Evolutionary conservation across 1,284 basidiomycete species (phyloP), one percentile per base, ranked within the genome.

Genomic region (Rhodotorula sp.): DNA sequence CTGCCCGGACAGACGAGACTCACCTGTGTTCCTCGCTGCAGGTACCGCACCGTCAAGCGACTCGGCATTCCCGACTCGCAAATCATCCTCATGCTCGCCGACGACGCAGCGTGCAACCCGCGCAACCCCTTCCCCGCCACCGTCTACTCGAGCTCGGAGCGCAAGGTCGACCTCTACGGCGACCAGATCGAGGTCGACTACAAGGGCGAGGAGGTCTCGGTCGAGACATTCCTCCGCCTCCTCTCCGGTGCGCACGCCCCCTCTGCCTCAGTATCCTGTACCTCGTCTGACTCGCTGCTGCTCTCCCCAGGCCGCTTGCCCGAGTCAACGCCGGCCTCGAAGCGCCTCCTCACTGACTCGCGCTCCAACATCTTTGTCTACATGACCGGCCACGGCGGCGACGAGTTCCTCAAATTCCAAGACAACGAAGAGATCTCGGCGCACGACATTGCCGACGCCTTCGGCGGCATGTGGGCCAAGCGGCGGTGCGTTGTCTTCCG

Each of bases 391-490:
- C 96, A 99, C 78, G 96, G 97, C 7, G 96, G 96, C 0, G 91
- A 97, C 78, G 96, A 97, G 81, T 99, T 99, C 81, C 87, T 99
- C 77, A 99, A 99, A 82, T 99, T 99, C 81, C 96, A 99, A 80
- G 96, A 99, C 81, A 93, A 93, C 80, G 96, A 99, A 81, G 97
- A 99, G 80, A 93, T 99, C 76, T 93, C 91, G 65, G 93, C 96
- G 0, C 93, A 92, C 70, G 96, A 99, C 80, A 87, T 97, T 50
- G 95, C 96, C 0, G 96, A 99, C 81, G 95, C 96, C 0, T 90
- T 99, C 72, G 93, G 94, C 81, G 94, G 97, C 82, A 99, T 99
- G 96, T 94, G 91, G 86, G 91, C 95, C 81, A 97, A 98, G 85
- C 90, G 91, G 79, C 84, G 93, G 92, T 91, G 71, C 58, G 86